Base-by-base conservation (phyloP, 2,329 filamentous ascomycete genomes). In the Neurospora sp. region DNA sequence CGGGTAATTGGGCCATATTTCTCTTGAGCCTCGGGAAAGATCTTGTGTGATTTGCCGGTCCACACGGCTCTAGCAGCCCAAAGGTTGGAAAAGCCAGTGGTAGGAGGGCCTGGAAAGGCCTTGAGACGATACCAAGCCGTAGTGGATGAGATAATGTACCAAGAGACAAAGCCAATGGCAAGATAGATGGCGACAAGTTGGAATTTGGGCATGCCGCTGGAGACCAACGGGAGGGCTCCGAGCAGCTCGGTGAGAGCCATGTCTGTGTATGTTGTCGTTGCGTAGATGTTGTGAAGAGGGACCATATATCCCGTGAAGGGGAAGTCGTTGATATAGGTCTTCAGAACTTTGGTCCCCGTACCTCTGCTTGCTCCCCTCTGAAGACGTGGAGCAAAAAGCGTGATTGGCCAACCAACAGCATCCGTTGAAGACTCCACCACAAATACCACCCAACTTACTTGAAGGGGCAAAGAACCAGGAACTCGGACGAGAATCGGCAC, bases 1-100 rank as follows among this genome's bases (percentile, higher is more conserved):
- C 77, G 75, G 66, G 75, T 68, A 11, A 76, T 68, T 13, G 74
- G 76, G 3, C 76, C 77, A 38, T 78, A 77, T 19, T 75, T 75
- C 15, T 73, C 38, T n/a, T 77, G 72, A 19, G 75, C 72, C 9
- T 71, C 38, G 9, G 69, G 66, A 3, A 78, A 69, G 7, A 68
- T 71, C 33, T 68, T 69, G 67, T 76, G 72, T 66, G 74, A 73
- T 3, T 71, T 67, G n/a, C 73, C 75, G 4, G 72, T 69, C 17
- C 28, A 68, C 62, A 76, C 3, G 17, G 52, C 52, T 74, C 8
- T 72, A 52, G 10, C 73, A 70, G 58, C 74, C 77, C 76, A 78
- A 33, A 77, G 70, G 67, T 76, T 74, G n/a, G 76, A 76, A 36
- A 78, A 73, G 10, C 73, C 74, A 8, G 77, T 75, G 17, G 72